Base-by-base conservation (phyloP, 208 protist species). In the Leishmania martiniquensis region DNA sequence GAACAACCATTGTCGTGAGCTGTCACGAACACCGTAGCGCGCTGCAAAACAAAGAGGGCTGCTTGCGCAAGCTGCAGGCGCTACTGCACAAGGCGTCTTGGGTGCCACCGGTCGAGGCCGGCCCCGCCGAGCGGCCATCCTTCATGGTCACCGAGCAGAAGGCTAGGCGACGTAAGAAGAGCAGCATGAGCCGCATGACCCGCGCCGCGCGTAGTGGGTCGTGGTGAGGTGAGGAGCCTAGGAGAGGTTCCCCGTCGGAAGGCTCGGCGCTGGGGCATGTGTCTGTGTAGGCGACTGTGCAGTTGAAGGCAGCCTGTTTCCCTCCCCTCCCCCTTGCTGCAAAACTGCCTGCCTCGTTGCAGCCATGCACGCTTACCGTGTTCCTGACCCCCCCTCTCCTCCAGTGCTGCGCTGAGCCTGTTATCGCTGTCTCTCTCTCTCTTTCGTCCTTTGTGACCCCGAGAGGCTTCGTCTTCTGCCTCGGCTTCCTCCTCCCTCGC, bases 11-110 rank as follows among this genome's bases (percentile, higher is more conserved):
- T 51, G 78, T 95, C 45, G 84, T 95, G 44, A 82, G 85, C 65
- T 92, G 84, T 51, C 91, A 97, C 71, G 89, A 91, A 42, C 89
- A 95, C 72, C 91, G 93, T 49, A 94, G 89, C 68, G 90, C 83
- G 32, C 81, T 91, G 59, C 87, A 95, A 66, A 97, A 97, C 84
- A 92, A 91, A 65, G 89, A 93, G 73, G 89, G 72, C 2, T 94
- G 90, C 72, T 44, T 96, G 39, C 52, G 83, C 7, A 86, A 90
- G 69, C 66, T 96, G 75, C 77, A 82, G 57, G 85, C 89, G 57
- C 74, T 95, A 72, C 82, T 96, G 59, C 87, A 89, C 62, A 85
- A 76, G 68, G 93, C 93, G 1, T 96, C 93, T 17, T 96, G 88
- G 88, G 87, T 95, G 42, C 93, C 91, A 15, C 93, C 91, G 22